Evolutionary conservation across 257 asterid genomes (phyloP).

Genomic region (Apocynum venetum): DNA sequence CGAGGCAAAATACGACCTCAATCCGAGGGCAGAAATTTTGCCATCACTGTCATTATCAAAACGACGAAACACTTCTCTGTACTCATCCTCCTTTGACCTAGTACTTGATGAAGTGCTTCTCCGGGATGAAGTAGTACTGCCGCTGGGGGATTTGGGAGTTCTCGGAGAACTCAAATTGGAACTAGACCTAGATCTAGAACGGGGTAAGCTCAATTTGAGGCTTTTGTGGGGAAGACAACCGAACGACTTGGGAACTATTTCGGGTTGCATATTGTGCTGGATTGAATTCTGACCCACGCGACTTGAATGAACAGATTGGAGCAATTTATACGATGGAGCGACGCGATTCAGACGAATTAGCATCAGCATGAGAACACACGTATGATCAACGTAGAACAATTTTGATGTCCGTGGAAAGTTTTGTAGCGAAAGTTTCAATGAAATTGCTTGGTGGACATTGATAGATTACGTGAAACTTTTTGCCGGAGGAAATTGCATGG

Average conservation of each 20-base stretch:
- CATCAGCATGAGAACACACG: too few species aligned
- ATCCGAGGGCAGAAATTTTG: slow-evolving; percentile 42
- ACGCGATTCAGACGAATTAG: neutral
- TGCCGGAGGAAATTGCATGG: slow-evolving; percentile 33
- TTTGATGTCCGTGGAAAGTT: neutral
- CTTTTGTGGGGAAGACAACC: slow-evolving; percentile 25
- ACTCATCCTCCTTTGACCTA: slow-evolving; percentile 39
- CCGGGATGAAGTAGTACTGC: slow-evolving; percentile 2
- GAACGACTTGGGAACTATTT: slow-evolving; percentile 26
- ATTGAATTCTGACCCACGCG: neutral
- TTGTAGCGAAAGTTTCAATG: slow-evolving; percentile 17
- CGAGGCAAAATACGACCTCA: slow-evolving; percentile 42
- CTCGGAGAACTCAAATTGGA: slow-evolving; percentile 21
- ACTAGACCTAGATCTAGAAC: slow-evolving; percentile 23
- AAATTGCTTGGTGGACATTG: slow-evolving; percentile 17
- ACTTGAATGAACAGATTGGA: neutral
- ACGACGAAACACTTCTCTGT: slow-evolving; percentile 48
- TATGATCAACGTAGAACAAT: too few species aligned
- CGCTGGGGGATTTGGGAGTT: slow-evolving; percentile 24
- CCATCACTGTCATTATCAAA: slow-evolving; percentile 56
- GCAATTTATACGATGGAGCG: slow-evolving; percentile 9
- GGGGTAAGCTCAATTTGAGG: slow-evolving; percentile 21
- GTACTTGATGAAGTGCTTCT: neutral
- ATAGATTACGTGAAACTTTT: slow-evolving; percentile 20
- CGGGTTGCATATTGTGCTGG: slow-evolving; percentile 15